Percentiles rank a stretch among this genome's conserved stretches.
phyloP scores from a whole-genome alignment of 176 grass and related monocot genomes.

The Typha latifolia region DNA sequence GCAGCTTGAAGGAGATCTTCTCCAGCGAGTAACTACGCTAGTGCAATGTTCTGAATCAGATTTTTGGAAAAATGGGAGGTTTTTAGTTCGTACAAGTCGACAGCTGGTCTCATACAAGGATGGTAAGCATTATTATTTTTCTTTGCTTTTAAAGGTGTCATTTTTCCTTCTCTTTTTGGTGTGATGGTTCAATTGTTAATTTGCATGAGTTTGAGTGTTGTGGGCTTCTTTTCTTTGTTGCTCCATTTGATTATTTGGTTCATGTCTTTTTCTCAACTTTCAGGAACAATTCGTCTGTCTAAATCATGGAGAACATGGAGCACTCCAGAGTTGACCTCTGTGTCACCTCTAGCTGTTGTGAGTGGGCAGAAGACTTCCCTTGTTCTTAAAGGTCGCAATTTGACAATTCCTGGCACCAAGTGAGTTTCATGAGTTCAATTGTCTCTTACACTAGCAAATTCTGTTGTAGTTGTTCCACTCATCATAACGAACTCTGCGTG shows the following conservation, averaged over 20 bases:
- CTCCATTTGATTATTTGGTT: constrained; percentile 15
- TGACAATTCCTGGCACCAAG: constrained; percentile 91
- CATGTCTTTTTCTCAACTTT: constrained; percentile 12
- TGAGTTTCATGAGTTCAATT: constrained; percentile 25
- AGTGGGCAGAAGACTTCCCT: constrained; percentile 62
- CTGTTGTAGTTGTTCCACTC: not conserved
- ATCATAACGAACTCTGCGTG: constrained; percentile 11
- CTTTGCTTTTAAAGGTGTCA: not conserved
- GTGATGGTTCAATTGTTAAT: too few relatives aligned
- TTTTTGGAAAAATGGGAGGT: constrained; percentile 89
- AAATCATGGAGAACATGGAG: constrained; percentile 97
- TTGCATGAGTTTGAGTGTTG: not conserved
- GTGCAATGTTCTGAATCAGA: constrained; percentile 60
- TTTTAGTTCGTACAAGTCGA: constrained; percentile 75
- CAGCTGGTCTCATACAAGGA: constrained; percentile 86
- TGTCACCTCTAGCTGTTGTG: constrained; percentile 86
- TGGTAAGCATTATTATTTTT: constrained; percentile 32
- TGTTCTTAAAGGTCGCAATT: constrained; percentile 79
- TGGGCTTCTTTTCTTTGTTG: not conserved
- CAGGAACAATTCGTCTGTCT: constrained; percentile 65
- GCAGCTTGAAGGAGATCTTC: constrained; percentile 88
- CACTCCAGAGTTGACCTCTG: constrained; percentile 82
- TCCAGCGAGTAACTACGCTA: constrained; percentile 51
- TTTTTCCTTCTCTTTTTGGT: not conserved
- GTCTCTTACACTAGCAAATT: not conserved